phyloP scores from a whole-genome alignment of 495 filamentous ascomycete genomes.

The Tetracladium marchalianum region DNA sequence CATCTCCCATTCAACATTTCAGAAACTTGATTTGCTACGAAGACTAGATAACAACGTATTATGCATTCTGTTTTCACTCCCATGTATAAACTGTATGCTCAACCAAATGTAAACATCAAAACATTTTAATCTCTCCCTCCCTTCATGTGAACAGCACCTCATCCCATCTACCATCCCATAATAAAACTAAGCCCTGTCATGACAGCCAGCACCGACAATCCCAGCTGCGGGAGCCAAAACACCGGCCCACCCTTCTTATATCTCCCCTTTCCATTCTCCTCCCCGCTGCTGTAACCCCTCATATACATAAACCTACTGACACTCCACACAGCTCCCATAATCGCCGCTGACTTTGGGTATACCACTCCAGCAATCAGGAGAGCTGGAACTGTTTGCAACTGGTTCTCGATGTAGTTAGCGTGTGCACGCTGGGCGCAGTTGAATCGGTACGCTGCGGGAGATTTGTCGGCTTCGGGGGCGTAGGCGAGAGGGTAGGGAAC shows the following conservation, averaged over 20 bases:
- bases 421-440: constrained; percentile 55
- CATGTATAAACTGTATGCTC: too few species aligned
- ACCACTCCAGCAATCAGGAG: constrained; percentile 35
- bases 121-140: too few species aligned
- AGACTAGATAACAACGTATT: too few species aligned
- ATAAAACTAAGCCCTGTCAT: constrained; percentile 19
- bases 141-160: too few species aligned
- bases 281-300: constrained; percentile 41
- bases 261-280: constrained; percentile 35
- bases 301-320: constrained; percentile 34
- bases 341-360: constrained; percentile 37
- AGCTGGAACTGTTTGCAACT: constrained; percentile 34
- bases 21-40: too few species aligned
- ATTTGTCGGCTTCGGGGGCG: constrained; percentile 34
- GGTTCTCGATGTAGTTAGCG: constrained; percentile 45
- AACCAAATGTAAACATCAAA: too few species aligned
- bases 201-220: constrained; percentile 32
- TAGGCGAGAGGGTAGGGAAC: constrained; percentile 43
- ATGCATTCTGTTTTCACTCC: too few species aligned
- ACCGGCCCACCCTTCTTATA: constrained; percentile 19
- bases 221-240: constrained; percentile 34
- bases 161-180: constrained; percentile 6
- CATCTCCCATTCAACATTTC: too few species aligned
- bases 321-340: constrained; percentile 34
- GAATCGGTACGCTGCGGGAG: constrained; percentile 29